Evolutionary conservation across 495 filamentous ascomycete genomes (phyloP).

Genomic region (Hypoxylon lienhwacheense): DNA sequence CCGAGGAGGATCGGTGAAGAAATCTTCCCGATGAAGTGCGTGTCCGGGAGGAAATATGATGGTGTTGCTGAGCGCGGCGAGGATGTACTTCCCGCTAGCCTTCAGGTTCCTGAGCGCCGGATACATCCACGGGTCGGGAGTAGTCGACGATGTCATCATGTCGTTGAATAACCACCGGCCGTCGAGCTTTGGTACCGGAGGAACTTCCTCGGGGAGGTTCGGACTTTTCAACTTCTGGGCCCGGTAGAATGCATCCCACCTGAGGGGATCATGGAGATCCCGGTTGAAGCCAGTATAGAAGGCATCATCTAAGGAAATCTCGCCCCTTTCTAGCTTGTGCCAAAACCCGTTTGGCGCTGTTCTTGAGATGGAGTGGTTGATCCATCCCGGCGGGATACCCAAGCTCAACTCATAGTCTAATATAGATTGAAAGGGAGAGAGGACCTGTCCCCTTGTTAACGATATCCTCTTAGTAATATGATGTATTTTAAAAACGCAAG

Average conservation of each 20-base stretch:
- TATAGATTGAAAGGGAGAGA: constrained; percentile 91
- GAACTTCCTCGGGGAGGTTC: constrained; percentile 44
- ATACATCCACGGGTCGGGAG: constrained; percentile 82
- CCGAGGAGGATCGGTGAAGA: constrained; percentile 52
- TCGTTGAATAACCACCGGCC: constrained; percentile 82
- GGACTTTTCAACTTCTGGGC: constrained; percentile 42
- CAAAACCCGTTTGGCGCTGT: constrained; percentile 81
- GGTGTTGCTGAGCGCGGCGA: constrained; percentile 88
- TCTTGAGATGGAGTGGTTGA: constrained; percentile 84
- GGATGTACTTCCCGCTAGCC: constrained; percentile 63
- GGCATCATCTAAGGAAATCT: constrained; percentile 66
- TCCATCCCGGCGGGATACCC: constrained; percentile 79
- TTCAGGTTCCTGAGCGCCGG: constrained; percentile 74
- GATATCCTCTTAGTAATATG: background rate
- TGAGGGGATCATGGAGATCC: constrained; percentile 65
- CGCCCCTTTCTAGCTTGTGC: constrained; percentile 78
- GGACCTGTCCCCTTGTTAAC: constrained; percentile 61
- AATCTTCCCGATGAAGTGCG: constrained; percentile 48
- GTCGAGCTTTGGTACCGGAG: constrained; percentile 72
- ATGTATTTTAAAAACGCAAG: background rate
- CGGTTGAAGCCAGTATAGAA: constrained; percentile 78
- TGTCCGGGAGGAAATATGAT: constrained; percentile 75
- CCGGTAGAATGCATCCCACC: constrained; percentile 63
- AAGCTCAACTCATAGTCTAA: constrained; percentile 79
- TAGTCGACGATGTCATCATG: constrained; percentile 79